These are phyloP conservation scores for Phascolomyces articulosus DNA, from an alignment of 371 early-diverging fungal genomes.

Conservation along the genomic window DNA sequence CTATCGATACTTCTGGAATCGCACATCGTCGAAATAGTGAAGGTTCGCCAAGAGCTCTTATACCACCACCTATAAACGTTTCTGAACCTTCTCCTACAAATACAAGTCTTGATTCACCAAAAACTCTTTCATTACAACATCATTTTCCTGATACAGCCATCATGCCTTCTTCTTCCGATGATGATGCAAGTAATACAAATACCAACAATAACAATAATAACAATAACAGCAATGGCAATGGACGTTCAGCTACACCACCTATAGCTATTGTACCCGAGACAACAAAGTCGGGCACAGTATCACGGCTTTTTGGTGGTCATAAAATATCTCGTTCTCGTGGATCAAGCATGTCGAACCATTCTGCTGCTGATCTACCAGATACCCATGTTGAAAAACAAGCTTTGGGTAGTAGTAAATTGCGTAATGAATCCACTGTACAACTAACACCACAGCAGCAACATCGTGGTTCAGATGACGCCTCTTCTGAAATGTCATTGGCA, in stretches of 20 bases:
- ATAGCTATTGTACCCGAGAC: constrained; percentile 11
- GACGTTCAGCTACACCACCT: constrained; percentile 15
- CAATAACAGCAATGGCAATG: constrained; percentile 14
- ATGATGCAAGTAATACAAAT: background rate
- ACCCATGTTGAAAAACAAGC: constrained; percentile 1
- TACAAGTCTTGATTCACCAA: constrained; percentile 1
- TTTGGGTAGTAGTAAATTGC: constrained; percentile 5
- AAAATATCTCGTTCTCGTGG: constrained; percentile 25
- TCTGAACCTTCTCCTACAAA: constrained; percentile 23
- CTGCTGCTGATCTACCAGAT: constrained; percentile 9
- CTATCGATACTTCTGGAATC: constrained; percentile 14
- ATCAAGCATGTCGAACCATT: constrained; percentile 20
- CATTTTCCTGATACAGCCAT: constrained; percentile 14
- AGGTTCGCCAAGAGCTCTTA: constrained; percentile 20
- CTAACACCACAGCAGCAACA: constrained; percentile 1
- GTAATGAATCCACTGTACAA: background rate
- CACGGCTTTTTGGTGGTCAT: constrained; percentile 3
- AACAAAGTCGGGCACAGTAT: background rate
- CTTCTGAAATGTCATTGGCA: constrained; percentile 7
- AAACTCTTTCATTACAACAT: constrained; percentile 2
- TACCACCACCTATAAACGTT: constrained; percentile 26
- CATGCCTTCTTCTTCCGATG: constrained; percentile 1
- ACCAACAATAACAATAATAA: constrained; percentile 4
- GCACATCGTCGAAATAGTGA: constrained; percentile 24
- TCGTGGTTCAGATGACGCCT: constrained; percentile 3